These are phyloP conservation scores for Neonectria magnoliae DNA, from an alignment of 2,329 filamentous ascomycete genomes.

Conservation along the genomic window DNA sequence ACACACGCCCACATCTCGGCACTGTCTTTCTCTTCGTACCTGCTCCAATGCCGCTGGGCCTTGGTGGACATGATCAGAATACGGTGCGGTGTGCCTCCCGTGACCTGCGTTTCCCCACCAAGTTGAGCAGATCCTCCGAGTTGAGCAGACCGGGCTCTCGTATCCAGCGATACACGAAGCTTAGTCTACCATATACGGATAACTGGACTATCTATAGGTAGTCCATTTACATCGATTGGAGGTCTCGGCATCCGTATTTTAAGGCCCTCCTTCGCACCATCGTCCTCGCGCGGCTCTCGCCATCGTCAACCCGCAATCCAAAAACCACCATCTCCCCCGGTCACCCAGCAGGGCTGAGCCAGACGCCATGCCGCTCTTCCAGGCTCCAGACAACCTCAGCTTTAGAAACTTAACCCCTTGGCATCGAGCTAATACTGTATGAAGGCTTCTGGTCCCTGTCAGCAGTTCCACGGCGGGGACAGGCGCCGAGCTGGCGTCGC, in stretches of 20 bases:
- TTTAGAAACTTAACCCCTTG: background rate
- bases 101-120: background rate
- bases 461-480: slow-evolving; percentile 3
- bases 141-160: background rate
- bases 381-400: slow-evolving; percentile 4
- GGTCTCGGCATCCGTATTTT: too few species aligned
- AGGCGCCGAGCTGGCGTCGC: slow-evolving; percentile 12
- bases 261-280: background rate
- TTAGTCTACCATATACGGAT: too few species aligned
- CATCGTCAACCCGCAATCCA: background rate
- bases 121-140: background rate
- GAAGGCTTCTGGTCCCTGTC: background rate
- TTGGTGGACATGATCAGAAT: background rate
- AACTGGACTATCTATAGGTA: too few species aligned
- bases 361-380: slow-evolving; percentile 28
- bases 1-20: slow-evolving; percentile 5
- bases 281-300: slow-evolving; percentile 8
- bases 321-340: slow-evolving; percentile 9
- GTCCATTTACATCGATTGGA: background rate
- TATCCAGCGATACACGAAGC: background rate
- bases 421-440: slow-evolving; percentile 2
- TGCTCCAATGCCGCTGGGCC: slow-evolving; percentile 8
- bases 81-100: background rate
- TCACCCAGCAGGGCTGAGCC: slow-evolving; percentile 34
- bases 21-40: background rate